Evolutionary conservation across 2,329 filamentous ascomycete genomes (phyloP), one percentile per base, ranked within the genome.

Genomic region (Colletotrichum sp.): DNA sequence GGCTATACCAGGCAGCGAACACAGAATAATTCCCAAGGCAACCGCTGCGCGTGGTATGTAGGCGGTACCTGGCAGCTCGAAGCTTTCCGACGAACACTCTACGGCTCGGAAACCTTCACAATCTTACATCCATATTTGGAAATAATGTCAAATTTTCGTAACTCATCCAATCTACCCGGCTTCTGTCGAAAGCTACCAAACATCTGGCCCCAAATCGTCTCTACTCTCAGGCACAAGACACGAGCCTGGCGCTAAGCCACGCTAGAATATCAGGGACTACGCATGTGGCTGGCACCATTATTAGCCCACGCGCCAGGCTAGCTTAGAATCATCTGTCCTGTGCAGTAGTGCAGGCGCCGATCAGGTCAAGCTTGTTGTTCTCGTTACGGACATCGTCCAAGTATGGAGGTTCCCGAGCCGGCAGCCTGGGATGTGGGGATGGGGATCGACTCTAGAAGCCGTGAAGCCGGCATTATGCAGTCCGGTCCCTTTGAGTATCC

Each of bases 241-340:
- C 57, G 28, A 36, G 8, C 26, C 34, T 49, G 24, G 21, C 36
- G 32, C 63, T 36, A 28, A 34, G 12, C 34, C 34, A 52, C 34
- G 34, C 52, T 52, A 44, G 15, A 36, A n/a, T 30, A 30, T 18
- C 73, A 52, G 26, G 70, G 69, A 72, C 15, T 21, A 68, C 55
- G 57, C 62, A 44, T 57, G 64, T 59, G 36, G 16, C 44, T 44
- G 24, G 69, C 52, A 60, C 63, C 72, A 75, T 62, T 69, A 24
- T 73, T 68, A 73, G 73, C 68, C 73, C 39, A 64, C 34, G 26
- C 26, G 16, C 21, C 34, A 52, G 18, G 13, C 73, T 73, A 73
- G 44, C 44, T 55, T 28, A 24, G 32, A 59, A 36, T 24, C n/a
- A 62, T 49, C 28, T 24, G 24, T 55, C 32, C 30, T 52, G 26